Evolutionary conservation across 2,329 filamentous ascomycete genomes (phyloP).

Genomic region (Colletotrichum eleusines): DNA sequence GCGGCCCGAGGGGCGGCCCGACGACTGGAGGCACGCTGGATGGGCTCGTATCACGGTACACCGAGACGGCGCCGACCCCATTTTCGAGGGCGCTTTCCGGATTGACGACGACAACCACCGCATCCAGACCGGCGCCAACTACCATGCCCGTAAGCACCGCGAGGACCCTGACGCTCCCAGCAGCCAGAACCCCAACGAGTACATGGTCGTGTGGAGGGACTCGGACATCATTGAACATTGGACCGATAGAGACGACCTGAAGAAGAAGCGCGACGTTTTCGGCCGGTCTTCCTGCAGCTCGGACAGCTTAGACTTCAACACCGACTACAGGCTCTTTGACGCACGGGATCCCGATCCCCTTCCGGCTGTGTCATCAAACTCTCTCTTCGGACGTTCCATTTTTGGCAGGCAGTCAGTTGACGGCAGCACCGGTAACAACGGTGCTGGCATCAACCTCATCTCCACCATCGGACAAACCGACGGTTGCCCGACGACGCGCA

Average conservation of each 20-base stretch:
- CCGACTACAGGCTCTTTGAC: conserved; percentile 68
- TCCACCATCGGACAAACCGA: conserved; percentile 81
- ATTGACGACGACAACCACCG: conserved; percentile 88
- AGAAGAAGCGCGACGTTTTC: conserved; percentile 69
- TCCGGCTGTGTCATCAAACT: conserved; percentile 70
- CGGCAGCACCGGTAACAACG: conserved; percentile 77
- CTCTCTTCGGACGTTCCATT: conserved; percentile 79
- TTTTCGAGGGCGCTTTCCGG: conserved; percentile 93
- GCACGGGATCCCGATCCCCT: conserved; percentile 62
- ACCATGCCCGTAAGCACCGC: conserved; percentile 76
- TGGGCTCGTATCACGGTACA: conserved; percentile 87
- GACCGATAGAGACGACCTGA: conserved; percentile 68
- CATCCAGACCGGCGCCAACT: conserved; percentile 81
- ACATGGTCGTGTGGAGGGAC: conserved; percentile 92
- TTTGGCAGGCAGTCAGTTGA: conserved; percentile 79
- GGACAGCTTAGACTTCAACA: conserved; percentile 85
- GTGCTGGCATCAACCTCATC: conserved; percentile 82
- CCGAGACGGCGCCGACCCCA: conserved; percentile 79
- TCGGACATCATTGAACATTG: conserved; percentile 76
- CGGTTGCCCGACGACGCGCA: conserved; percentile 92
- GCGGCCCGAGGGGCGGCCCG: conserved; percentile 61
- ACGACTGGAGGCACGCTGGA: conserved; percentile 82
- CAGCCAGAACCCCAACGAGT: conserved; percentile 69
- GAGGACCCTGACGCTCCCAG: conserved; percentile 75
- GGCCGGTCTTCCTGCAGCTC: conserved; percentile 72